Evolutionary conservation across 768 basidiomycete genomes (phyloP).

Genomic region (Hypholoma sublateritium): DNA sequence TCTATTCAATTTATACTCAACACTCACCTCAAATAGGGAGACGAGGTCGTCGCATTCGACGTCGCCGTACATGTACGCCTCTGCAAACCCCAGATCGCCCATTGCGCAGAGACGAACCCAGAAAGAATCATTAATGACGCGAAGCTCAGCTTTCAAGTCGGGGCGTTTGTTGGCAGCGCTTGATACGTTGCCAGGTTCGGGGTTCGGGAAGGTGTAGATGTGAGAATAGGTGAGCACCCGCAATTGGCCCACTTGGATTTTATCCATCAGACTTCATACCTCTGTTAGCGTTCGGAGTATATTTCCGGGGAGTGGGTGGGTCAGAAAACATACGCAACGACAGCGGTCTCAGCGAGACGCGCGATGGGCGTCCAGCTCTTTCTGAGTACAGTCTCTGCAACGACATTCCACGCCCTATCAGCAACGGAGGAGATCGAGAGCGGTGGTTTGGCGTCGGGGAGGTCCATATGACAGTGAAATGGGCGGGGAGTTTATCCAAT

Average conservation of each 20-base stretch:
- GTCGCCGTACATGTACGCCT: slow-evolving; percentile 80
- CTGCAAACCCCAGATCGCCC: slow-evolving; percentile 72
- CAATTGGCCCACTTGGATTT: slow-evolving; percentile 48
- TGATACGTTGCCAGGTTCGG: slow-evolving; percentile 16
- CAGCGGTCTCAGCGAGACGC: slow-evolving; percentile 43
- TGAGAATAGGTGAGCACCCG: slow-evolving; percentile 43
- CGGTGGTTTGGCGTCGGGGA: slow-evolving; percentile 37
- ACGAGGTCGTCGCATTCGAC: slow-evolving; percentile 68
- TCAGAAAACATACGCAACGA: slow-evolving; percentile 38
- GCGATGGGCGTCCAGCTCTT: slow-evolving; percentile 44
- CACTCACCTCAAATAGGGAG: slow-evolving; percentile 56
- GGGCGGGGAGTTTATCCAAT: no score
- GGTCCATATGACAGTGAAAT: not conserved
- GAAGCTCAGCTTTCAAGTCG: slow-evolving; percentile 40
- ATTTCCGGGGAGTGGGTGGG: not conserved
- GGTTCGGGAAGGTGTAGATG: slow-evolving; percentile 44
- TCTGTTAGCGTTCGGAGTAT: not conserved
- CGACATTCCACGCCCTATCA: slow-evolving; percentile 41
- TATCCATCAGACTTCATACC: slow-evolving; percentile 39
- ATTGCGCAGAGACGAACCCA: slow-evolving; percentile 59
- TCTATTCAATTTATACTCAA: not conserved
- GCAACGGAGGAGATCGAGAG: slow-evolving; percentile 41
- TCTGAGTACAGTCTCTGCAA: slow-evolving; percentile 40
- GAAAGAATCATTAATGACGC: slow-evolving; percentile 51
- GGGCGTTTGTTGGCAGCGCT: slow-evolving; percentile 16